Evolutionary conservation across 805 yeast genomes (phyloP), one percentile per base, ranked within the genome.

Genomic region (Hanseniaspora pseudoguilliermondii): DNA sequence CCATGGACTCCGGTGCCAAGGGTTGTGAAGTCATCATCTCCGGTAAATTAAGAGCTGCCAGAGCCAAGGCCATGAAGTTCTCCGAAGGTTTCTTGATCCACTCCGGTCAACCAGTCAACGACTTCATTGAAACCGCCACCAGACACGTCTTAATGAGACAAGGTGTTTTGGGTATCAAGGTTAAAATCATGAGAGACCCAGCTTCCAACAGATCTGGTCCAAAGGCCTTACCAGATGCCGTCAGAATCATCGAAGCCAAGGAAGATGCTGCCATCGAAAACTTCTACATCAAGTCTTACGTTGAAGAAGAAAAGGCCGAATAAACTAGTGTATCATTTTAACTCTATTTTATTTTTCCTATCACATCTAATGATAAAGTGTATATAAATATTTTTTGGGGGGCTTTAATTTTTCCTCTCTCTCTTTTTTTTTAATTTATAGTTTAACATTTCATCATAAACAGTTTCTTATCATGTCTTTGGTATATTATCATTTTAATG

Each of bases 51-150:
- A 88, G 97, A 82, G 98, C 96, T 78, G 98, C 97, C 71, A 89
- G 98, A 83, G 98, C 98, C 71, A 93, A 93, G 86, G 84, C 97
- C 72, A 95, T 93, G 95, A 93, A 93, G 81, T 93, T 91, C 84
- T 85, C 93, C 74, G 97, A 91, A 75, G 98, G 98, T 83, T 93
- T 93, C 96, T 87, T 93, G 93, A 93, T 93, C 83, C 98, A 93
- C 93, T 89, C 97, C 72, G 98, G 98, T 87, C 98, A 93, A 82
- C 98, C 98, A 79, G 93, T 91, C 76, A 83, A 80, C 68, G 98
- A 93, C 75, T 93, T 93, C 85, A 93, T 93, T 73, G 98, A 93
- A 78, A 78, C 83, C 73, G 98, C 98, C 69, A 90, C 95, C 75
- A 90, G 98, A 80, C 97, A 93, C 91, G 97, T 91, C 70, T 82